Evolutionary conservation across 2,329 filamentous ascomycete genomes (phyloP).

Genomic region (Diaporthe vexans): DNA sequence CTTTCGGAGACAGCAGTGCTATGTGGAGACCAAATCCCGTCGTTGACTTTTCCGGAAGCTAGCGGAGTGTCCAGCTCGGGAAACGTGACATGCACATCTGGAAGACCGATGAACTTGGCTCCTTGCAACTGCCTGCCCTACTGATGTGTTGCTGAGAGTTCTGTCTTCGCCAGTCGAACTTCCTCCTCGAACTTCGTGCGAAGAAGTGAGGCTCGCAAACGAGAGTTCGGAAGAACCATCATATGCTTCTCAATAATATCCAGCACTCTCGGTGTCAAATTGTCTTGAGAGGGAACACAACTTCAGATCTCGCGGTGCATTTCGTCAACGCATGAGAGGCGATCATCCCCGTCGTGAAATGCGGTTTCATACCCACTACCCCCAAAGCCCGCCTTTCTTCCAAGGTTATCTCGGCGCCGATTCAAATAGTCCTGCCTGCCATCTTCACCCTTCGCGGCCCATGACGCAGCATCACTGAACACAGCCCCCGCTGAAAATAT

Average conservation of each 20-base stretch:
- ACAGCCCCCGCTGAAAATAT: constrained; percentile 9
- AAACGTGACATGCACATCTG: too few relatives aligned
- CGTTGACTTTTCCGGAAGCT: too few relatives aligned
- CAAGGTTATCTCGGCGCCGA: not conserved
- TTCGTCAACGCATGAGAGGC: not conserved
- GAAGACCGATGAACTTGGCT: not conserved
- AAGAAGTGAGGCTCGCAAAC: not conserved
- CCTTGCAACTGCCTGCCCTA: too few relatives aligned
- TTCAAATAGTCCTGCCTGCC: not conserved
- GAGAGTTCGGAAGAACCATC: not conserved
- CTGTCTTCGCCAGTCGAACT: not conserved
- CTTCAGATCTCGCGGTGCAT: not conserved
- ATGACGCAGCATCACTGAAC: not conserved
- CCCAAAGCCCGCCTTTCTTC: not conserved
- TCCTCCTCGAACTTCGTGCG: not conserved
- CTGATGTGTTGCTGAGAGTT: not conserved
- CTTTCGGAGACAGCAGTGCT: too few relatives aligned
- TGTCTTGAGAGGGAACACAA: not conserved
- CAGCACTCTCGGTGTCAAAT: not conserved
- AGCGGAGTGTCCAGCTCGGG: not conserved
- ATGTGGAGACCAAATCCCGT: too few relatives aligned
- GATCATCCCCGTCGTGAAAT: not conserved
- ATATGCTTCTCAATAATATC: not conserved
- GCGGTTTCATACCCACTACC: not conserved
- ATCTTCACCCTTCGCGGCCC: not conserved